Evolutionary conservation across 495 filamentous ascomycete genomes (phyloP).

Genomic region (Penicilliopsis zonata): DNA sequence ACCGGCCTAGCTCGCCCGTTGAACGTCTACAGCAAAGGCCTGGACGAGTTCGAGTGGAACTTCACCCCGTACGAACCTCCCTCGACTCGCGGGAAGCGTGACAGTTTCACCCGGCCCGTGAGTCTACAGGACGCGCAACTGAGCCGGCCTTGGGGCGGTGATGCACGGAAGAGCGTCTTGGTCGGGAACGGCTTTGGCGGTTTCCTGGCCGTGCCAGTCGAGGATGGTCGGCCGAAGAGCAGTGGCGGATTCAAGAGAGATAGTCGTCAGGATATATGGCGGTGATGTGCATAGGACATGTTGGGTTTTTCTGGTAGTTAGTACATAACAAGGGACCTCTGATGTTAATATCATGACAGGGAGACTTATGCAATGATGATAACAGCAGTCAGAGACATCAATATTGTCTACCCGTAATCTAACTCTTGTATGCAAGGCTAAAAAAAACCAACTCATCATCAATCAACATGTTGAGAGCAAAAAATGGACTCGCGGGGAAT

Average conservation of each 20-base stretch:
- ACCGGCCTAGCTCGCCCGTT: slow-evolving; percentile 49
- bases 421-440: too few relatives aligned
- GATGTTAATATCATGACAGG: too few relatives aligned
- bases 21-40: slow-evolving; percentile 75
- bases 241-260: slow-evolving; percentile 23
- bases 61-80: slow-evolving; percentile 49
- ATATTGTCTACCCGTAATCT: too few relatives aligned
- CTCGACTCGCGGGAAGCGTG: slow-evolving; percentile 16
- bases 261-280: slow-evolving; percentile 32
- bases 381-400: too few relatives aligned
- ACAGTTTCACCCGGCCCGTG: slow-evolving; percentile 37
- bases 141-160: slow-evolving; percentile 47
- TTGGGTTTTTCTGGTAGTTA: too few relatives aligned
- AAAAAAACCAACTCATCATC: too few relatives aligned
- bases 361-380: too few relatives aligned
- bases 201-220: slow-evolving; percentile 65
- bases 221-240: slow-evolving; percentile 30
- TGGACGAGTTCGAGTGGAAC: slow-evolving; percentile 79
- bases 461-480: too few relatives aligned
- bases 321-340: too few relatives aligned
- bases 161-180: slow-evolving; percentile 47
- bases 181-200: slow-evolving; percentile 71
- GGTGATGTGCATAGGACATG: too few relatives aligned
- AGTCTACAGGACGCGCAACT: slow-evolving; percentile 42
- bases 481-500: slow-evolving; percentile 40